Percentiles rank a stretch among this genome's conserved stretches.
phyloP scores from a whole-genome alignment of 179 eudicot genomes.

The Silene coronaria region DNA sequence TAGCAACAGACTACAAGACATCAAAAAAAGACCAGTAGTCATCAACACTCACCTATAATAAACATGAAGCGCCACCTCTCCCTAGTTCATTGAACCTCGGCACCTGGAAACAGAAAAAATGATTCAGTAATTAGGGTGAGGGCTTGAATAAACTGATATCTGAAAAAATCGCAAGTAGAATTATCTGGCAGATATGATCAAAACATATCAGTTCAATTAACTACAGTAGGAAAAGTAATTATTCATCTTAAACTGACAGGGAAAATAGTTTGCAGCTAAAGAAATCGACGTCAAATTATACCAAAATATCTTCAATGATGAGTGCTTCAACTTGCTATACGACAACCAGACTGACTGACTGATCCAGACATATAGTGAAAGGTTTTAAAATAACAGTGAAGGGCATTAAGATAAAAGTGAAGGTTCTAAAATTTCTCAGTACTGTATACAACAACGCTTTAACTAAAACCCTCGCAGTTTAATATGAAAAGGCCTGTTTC shows the following conservation, averaged over 20 bases:
- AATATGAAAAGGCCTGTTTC: neutral
- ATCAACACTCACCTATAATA: slow-evolving; percentile 19
- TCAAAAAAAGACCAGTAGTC: slow-evolving; percentile 10
- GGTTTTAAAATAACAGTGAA: neutral
- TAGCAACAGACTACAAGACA: neutral
- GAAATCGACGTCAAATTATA: neutral
- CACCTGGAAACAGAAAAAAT: slow-evolving; percentile 51
- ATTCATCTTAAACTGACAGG: neutral
- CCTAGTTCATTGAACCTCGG: slow-evolving; percentile 85
- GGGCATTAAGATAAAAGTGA: neutral
- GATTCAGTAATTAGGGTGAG: neutral
- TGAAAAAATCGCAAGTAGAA: neutral
- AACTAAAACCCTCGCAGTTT: neutral
- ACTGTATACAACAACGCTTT: neutral
- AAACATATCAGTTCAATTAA: neutral
- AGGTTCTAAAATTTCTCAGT: neutral
- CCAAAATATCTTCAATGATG: neutral
- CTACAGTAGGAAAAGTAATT: neutral
- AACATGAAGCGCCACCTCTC: slow-evolving; percentile 14
- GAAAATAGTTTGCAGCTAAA: neutral
- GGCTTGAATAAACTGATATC: neutral
- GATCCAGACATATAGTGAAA: neutral
- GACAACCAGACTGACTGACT: neutral
- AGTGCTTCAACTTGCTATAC: neutral
- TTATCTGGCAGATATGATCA: neutral